Evolutionary conservation across 306 rosid genomes (phyloP).

Genomic region (Cucurbita ficifolia): DNA sequence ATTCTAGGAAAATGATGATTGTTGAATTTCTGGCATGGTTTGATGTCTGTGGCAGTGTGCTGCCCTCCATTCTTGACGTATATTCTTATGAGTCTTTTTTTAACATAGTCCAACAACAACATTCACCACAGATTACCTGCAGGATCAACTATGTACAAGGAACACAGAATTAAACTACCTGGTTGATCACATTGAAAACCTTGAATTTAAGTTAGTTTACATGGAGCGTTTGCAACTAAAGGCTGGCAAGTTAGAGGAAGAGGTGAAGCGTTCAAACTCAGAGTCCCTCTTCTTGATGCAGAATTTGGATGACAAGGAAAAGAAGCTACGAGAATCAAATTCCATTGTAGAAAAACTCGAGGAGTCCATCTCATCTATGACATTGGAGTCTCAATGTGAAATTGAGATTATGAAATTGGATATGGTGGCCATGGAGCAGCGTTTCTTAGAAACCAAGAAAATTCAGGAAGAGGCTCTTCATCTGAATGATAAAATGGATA

Average conservation of each 20-base stretch:
- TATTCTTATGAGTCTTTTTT: background rate
- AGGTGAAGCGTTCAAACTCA: slow-evolving; percentile 34
- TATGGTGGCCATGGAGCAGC: slow-evolving; percentile 58
- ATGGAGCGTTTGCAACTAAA: slow-evolving; percentile 33
- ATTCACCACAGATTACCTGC: slow-evolving; percentile 65
- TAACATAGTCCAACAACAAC: slow-evolving; percentile 13
- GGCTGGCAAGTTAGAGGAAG: slow-evolving; percentile 44
- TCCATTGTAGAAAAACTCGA: slow-evolving; percentile 45
- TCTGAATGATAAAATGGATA: slow-evolving; percentile 37
- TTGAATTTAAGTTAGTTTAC: slow-evolving; percentile 40
- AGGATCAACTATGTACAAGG: slow-evolving; percentile 57
- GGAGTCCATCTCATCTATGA: slow-evolving; percentile 51
- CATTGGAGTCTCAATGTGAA: slow-evolving; percentile 83
- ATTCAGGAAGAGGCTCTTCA: slow-evolving; percentile 44
- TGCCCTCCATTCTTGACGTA: background rate
- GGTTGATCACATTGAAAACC: slow-evolving; percentile 31
- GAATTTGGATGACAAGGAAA: slow-evolving; percentile 45
- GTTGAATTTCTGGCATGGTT: slow-evolving; percentile 7
- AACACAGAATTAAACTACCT: slow-evolving; percentile 43
- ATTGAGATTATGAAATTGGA: slow-evolving; percentile 81
- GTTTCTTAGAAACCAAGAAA: slow-evolving; percentile 47
- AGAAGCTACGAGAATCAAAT: slow-evolving; percentile 39
- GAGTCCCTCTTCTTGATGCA: slow-evolving; percentile 38
- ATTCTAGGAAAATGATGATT: background rate
- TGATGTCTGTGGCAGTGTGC: background rate